Conservation (phyloP, 441 rosid genomes). For the Cnidoscolus chayamansa region DNA sequence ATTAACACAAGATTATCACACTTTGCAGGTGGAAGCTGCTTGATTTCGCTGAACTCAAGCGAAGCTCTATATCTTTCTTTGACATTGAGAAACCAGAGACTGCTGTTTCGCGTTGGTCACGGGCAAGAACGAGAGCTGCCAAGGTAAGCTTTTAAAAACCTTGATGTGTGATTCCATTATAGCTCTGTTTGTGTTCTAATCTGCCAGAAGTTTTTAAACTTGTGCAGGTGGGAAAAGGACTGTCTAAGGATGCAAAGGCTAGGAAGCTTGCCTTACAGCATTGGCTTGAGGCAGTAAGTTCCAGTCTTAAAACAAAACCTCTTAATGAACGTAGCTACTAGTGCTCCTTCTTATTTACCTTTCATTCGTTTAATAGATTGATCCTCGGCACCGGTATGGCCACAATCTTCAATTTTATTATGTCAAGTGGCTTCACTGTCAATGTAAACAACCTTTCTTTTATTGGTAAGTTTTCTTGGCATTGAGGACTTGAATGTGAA, state of each 20-base stretch:
- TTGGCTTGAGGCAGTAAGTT: slow-evolving; percentile 95
- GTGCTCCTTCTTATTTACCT: slow-evolving; percentile 17
- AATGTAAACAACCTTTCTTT: slow-evolving; percentile 86
- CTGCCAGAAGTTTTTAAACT: not conserved
- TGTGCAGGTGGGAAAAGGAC: slow-evolving; percentile 69
- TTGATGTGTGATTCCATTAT: not conserved
- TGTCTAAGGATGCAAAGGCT: slow-evolving; percentile 79
- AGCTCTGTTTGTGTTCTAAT: not conserved
- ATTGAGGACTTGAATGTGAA: not conserved
- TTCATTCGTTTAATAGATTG: slow-evolving; percentile 49
- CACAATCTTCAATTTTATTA: slow-evolving; percentile 90
- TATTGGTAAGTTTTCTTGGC: slow-evolving; percentile 56
- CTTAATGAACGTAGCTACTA: not conserved
- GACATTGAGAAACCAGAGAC: slow-evolving; percentile 84
- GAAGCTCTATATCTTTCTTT: slow-evolving; percentile 91
- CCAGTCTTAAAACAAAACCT: not conserved
- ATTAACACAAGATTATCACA: not conserved
- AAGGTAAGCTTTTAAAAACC: slow-evolving; percentile 35
- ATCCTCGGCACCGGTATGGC: slow-evolving; percentile 94
- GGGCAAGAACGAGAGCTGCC: slow-evolving; percentile 93
- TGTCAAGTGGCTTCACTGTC: slow-evolving; percentile 80
- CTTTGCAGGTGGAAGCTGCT: slow-evolving; percentile 82
- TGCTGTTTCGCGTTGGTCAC: slow-evolving; percentile 89
- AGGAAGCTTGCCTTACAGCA: slow-evolving; percentile 92
- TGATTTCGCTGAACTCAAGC: slow-evolving; percentile 93